Base-by-base conservation (phyloP, 345 rosid genomes). In the Populus ilicifolia region DNA sequence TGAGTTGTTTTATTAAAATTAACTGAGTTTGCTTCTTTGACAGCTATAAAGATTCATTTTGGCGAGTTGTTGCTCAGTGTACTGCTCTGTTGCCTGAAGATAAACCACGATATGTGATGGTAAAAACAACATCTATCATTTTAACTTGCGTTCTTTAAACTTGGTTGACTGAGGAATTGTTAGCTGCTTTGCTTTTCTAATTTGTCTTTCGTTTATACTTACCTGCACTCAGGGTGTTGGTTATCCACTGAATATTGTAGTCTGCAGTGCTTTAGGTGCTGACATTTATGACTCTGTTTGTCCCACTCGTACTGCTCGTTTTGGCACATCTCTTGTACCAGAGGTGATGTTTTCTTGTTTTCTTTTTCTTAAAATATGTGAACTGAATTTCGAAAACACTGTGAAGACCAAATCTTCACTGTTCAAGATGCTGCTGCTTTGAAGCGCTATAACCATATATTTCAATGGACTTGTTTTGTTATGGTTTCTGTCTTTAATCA, bases 31-130 rank as follows among this genome's bases (percentile, higher is more conserved):
- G 54, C 77, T 84, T 87, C 67, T 86, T 74, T 80, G 82, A 86
- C 89, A 92, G 97, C 83, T 92, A 92, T 70, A 90, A 92, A 84
- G 94, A 92, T 82, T 90, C 94, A 72, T 92, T 92, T 87, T 90
- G 94, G 93, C 93, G 93, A 69, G 90, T 92, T 78, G 93, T 92
- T 81, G 94, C 94, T 78, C 97, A 89, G 81, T 92, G 97, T 71
- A 90, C 97, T 39, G 94, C 88, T 75, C 78, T 89, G 69, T 74
- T 90, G 85, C 97, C 93, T 43, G 94, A 89, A 75, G 86, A 92
- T 78, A 92, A 92, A 85, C 97, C 97, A 14, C 87, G 94, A 81
- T 92, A 92, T 87, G 94, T 92, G 46, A 89, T 90, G 94, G 94
- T 92, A 81, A 10, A 79, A 27, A 67, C 56, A 54, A 50, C n/a